Evolutionary conservation across 441 rosid species (phyloP).

Genomic region (Eruca vesicaria): DNA sequence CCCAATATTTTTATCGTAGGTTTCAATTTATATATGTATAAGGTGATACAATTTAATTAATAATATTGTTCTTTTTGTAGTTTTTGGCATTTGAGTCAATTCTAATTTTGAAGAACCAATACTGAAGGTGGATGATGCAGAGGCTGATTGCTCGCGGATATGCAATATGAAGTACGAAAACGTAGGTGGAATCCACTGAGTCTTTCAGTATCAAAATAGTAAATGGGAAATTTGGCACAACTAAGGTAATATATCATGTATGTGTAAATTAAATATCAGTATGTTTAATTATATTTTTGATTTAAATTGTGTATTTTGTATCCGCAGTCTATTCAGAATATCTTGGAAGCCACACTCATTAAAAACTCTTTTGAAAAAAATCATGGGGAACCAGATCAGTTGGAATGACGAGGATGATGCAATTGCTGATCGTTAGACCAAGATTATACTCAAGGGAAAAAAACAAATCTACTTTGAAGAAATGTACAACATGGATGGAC

Average conservation of each 20-base stretch:
- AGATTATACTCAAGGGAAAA: too few relatives aligned
- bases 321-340: too few relatives aligned
- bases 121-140: not conserved
- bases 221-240: not conserved
- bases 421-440: not conserved
- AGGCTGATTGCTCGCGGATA: not conserved
- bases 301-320: too few relatives aligned
- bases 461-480: too few relatives aligned
- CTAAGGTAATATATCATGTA: not conserved
- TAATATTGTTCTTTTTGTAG: too few relatives aligned
- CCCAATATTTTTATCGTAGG: not conserved
- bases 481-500: too few relatives aligned
- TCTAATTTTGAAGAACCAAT: not conserved
- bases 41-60: too few relatives aligned
- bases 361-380: not conserved
- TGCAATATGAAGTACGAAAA: not conserved
- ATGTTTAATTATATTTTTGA: too few relatives aligned
- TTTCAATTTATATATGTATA: not conserved
- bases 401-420: not conserved
- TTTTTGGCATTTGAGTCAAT: too few relatives aligned
- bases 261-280: too few relatives aligned
- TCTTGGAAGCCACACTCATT: not conserved
- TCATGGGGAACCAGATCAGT: not conserved
- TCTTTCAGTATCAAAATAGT: not conserved
- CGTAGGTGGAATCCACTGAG: not conserved